These are phyloP conservation scores for Picochlorum sp. DNA, from an alignment of 139 green algal genomes.

Conservation along the genomic window DNA sequence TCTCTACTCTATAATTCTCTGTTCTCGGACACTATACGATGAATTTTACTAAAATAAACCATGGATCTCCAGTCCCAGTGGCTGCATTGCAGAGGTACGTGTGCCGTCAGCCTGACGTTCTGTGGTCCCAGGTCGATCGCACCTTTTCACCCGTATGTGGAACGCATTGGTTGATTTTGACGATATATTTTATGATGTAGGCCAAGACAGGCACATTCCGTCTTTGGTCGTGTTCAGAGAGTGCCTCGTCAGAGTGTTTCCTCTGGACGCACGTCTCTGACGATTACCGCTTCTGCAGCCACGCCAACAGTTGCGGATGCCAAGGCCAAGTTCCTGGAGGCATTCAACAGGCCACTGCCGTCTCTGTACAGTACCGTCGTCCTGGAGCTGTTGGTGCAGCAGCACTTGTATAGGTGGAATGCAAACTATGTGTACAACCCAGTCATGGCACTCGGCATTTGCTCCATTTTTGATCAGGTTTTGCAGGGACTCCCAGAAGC, in stretches of 20 bases:
- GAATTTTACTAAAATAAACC: not conserved
- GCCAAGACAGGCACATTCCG: too few relatives aligned
- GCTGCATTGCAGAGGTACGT: not conserved
- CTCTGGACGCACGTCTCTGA: not conserved
- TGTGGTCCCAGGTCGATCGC: not conserved
- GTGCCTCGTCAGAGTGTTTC: not conserved
- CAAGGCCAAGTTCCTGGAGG: conserved; percentile 42
- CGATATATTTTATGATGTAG: too few relatives aligned
- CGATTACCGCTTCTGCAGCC: conserved; percentile 7
- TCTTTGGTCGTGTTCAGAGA: too few relatives aligned
- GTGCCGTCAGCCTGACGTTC: not conserved
- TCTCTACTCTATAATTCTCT: not conserved
- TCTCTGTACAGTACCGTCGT: conserved; percentile 79
- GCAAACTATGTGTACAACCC: conserved; percentile 79
- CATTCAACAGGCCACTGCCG: conserved; percentile 59
- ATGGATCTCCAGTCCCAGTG: not conserved
- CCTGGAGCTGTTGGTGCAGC: conserved; percentile 87
- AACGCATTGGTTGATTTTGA: too few relatives aligned
- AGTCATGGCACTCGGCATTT: conserved; percentile 80
- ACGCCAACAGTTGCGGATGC: conserved; percentile 55
- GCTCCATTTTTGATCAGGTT: conserved; percentile 83
- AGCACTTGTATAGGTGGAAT: conserved; percentile 84
- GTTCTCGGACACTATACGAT: not conserved
- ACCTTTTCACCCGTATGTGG: too few relatives aligned
- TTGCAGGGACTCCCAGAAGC: conserved; percentile 58